A percentile compares a stretch with the other conserved stretches of the same genome.
Evolutionary conservation across 1,139 yeast species (phyloP).

Genomic region (Diutina sp.): DNA sequence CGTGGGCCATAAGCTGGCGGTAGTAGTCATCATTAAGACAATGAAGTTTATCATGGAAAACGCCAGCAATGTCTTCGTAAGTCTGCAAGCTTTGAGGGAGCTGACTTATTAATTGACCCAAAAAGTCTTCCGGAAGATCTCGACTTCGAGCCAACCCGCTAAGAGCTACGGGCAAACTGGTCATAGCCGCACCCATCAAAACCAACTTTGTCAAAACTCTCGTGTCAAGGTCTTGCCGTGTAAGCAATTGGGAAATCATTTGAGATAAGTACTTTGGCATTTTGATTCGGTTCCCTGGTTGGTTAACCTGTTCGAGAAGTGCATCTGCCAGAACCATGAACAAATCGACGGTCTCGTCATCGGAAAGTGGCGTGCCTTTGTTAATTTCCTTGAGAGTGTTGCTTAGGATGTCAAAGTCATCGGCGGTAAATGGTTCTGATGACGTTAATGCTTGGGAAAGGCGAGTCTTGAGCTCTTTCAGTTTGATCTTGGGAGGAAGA

Average conservation of each 20-base stretch:
- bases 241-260: background rate
- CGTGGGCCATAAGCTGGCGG: constrained; percentile 11
- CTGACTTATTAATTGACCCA: background rate
- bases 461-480: background rate
- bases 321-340: background rate
- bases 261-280: background rate
- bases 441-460: background rate
- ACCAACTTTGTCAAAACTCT: background rate
- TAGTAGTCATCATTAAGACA: constrained; percentile 13
- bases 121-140: background rate
- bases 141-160: background rate
- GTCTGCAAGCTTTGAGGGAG: background rate
- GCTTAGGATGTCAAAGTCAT: background rate
- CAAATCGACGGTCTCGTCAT: background rate
- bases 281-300: background rate
- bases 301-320: background rate
- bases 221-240: background rate
- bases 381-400: background rate
- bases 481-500: background rate
- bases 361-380: background rate
- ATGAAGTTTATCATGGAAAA: background rate
- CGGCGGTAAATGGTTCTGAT: background rate
- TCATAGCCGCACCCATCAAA: background rate
- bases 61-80: background rate
- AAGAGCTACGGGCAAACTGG: background rate